These are phyloP conservation scores for Wickerhamiella siamensis DNA, from an alignment of 805 yeast species.

Conservation along the genomic window DNA sequence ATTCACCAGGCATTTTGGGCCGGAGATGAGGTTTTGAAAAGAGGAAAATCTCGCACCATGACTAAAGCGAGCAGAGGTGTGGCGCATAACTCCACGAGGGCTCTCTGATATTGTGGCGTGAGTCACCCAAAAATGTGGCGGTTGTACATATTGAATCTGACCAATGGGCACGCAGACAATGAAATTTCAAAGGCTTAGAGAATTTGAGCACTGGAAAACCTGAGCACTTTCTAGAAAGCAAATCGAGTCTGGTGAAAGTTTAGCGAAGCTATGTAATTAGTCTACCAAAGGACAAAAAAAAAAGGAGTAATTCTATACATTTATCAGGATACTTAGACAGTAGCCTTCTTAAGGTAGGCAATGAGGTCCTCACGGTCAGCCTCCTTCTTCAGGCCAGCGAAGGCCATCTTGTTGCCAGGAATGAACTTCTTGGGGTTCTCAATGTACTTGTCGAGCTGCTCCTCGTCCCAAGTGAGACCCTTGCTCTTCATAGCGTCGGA, in stretches of 20 bases:
- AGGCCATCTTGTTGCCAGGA: slow-evolving; percentile 99
- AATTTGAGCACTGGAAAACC: too few species aligned
- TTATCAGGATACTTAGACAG: slow-evolving; percentile 20
- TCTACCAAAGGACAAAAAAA: background rate
- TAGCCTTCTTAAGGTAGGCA: slow-evolving; percentile 52
- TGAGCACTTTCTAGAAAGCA: too few species aligned
- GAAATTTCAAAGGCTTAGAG: too few species aligned
- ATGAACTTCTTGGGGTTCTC: slow-evolving; percentile 99
- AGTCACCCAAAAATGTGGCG: too few species aligned
- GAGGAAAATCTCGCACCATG: too few species aligned
- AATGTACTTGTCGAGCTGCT: slow-evolving; percentile 86
- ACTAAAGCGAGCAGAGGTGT: too few species aligned
- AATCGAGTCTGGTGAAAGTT: too few species aligned
- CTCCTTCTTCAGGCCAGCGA: slow-evolving; percentile 98
- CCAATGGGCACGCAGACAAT: too few species aligned
- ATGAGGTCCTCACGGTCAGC: slow-evolving; percentile 97
- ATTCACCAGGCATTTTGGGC: background rate
- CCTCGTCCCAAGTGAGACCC: slow-evolving; percentile 77
- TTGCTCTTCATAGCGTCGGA: slow-evolving; percentile 97
- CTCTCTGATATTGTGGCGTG: too few species aligned
- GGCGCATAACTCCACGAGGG: too few species aligned
- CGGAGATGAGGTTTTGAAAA: background rate
- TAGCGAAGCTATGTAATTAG: too few species aligned
- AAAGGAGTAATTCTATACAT: background rate
- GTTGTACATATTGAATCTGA: too few species aligned